Evolutionary conservation across 176 grass and related monocot species (phyloP), one percentile per base, ranked within the genome.

Genomic region (Poa annua): DNA sequence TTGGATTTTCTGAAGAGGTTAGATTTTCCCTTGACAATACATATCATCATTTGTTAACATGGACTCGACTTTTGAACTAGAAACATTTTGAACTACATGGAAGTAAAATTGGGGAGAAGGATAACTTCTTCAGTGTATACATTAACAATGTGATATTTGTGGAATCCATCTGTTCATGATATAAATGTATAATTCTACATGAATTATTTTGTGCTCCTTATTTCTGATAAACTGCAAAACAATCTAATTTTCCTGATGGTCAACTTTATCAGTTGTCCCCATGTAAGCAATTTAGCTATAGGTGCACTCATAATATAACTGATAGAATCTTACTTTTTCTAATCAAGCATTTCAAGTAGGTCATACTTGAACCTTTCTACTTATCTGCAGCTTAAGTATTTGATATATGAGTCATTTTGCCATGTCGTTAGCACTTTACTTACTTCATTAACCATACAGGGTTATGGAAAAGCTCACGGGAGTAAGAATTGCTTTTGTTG

Each of bases 1-100:
- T 94, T 99, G 83, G 97, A 94, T 92, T 99, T 99, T 79, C 89
- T 99, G 64, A 94, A 96, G 82, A 92, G 91, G 96, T 98, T 69
- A 78, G 70, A 13, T 62, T 74, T 80, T 66, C 6, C 54, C 65
- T 25, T 73, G 66, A 56, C 45, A 64, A 35, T 49, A 54, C 42
- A 6, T 64, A 25, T 54, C n/a, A 4, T 33, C 53, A 36, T 61
- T 79, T 41, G n/a, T 47, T 5, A 22, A 8, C 16, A 36, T 66
- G 29, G 56, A 17, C 38, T 61, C 7, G 10, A 76, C 52, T 74
- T 32, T 83, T 47, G 16, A 61, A 49, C 1, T n/a, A 38, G 38
- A 14, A 42, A 71, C 7, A 87, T 24, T 71, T 57, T 13, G 39
- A 54, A 82, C 12, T 10, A 65, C 24, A 32, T 53, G 53, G 26